phyloP scores from a whole-genome alignment of 129 eudicot genomes.

The Flaveria robusta region DNA sequence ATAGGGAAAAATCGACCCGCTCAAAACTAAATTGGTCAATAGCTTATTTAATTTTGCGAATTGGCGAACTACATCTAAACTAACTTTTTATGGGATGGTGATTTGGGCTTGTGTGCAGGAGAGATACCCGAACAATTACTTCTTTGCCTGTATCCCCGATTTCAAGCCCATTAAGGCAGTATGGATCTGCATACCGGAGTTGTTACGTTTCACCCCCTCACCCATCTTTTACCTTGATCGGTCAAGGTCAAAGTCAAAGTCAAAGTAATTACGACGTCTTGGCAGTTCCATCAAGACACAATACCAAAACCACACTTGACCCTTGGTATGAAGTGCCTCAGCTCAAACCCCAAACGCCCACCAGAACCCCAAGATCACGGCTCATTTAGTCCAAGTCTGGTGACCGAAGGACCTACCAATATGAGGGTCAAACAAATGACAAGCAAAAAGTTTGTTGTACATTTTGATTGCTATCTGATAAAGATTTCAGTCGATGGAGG shows the following conservation, averaged over 20 bases:
- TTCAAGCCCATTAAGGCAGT: slow-evolving; percentile 69
- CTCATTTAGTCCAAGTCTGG: slow-evolving; percentile 19
- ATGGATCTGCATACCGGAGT: slow-evolving; percentile 54
- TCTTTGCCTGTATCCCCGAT: slow-evolving; percentile 91
- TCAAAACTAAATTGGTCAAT: too few species aligned
- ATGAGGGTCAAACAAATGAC: too few species aligned
- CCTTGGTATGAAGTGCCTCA: slow-evolving; percentile 63
- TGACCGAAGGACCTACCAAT: neutral
- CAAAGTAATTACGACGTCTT: slow-evolving; percentile 32
- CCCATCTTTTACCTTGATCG: slow-evolving; percentile 61
- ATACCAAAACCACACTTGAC: slow-evolving; percentile 48
- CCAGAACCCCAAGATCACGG: slow-evolving; percentile 56
- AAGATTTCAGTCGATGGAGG: neutral
- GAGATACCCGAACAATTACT: slow-evolving; percentile 54
- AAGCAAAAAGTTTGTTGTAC: neutral
- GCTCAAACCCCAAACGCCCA: slow-evolving; percentile 48
- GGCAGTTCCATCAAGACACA: slow-evolving; percentile 46
- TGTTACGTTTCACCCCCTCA: slow-evolving; percentile 71
- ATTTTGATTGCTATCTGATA: neutral
- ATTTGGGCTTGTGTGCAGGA: slow-evolving; percentile 43
- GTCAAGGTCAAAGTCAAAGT: slow-evolving; percentile 50
- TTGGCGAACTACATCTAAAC: neutral
- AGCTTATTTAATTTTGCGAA: neutral
- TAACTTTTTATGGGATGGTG: slow-evolving; percentile 5
- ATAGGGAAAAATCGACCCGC: neutral